phyloP scores from a whole-genome alignment of 306 rosid species.

The Fragaria nilgerrensis region DNA sequence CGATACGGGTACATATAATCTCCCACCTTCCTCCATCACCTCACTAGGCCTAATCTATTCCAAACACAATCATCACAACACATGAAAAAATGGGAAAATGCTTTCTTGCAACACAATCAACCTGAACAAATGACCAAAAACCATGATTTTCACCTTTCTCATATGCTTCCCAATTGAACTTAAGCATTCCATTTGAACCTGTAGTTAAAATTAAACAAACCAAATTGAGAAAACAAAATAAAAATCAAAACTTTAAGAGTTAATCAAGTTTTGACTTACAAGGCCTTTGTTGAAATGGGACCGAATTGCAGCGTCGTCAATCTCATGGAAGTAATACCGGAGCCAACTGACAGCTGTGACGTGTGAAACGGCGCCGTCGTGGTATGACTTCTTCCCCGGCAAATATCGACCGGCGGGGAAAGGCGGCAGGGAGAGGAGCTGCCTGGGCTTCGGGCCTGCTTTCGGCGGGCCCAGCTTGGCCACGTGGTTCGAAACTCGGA shows the following conservation, averaged over 20 bases:
- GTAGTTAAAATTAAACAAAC: conserved; percentile 15
- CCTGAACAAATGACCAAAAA: conserved; percentile 13
- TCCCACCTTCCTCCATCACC: conserved; percentile 63
- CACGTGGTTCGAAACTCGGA: conserved; percentile 77
- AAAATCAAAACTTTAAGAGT: not conserved
- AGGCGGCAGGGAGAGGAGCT: conserved; percentile 74
- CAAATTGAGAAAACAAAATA: not conserved
- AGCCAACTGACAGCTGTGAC: conserved; percentile 86
- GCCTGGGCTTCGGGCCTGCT: conserved; percentile 80
- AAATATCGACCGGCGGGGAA: conserved; percentile 62
- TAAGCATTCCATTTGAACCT: conserved; percentile 64
- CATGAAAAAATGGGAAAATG: not conserved
- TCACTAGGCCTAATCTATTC: conserved; percentile 74
- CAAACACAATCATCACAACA: conserved; percentile 34
- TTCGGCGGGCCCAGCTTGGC: conserved; percentile 67
- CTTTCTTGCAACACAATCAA: conserved; percentile 20
- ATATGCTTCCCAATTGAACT: conserved; percentile 26
- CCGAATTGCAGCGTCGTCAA: conserved; percentile 50
- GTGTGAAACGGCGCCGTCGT: conserved; percentile 17
- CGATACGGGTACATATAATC: conserved; percentile 69
- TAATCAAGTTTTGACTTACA: conserved; percentile 38
- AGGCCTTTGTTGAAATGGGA: conserved; percentile 87
- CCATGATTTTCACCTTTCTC: conserved; percentile 51
- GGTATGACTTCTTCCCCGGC: conserved; percentile 50
- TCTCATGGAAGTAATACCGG: conserved; percentile 74